These are phyloP conservation scores for Trypanosoma rangeli DNA, from an alignment of 208 protist genomes.

Conservation along the genomic window DNA sequence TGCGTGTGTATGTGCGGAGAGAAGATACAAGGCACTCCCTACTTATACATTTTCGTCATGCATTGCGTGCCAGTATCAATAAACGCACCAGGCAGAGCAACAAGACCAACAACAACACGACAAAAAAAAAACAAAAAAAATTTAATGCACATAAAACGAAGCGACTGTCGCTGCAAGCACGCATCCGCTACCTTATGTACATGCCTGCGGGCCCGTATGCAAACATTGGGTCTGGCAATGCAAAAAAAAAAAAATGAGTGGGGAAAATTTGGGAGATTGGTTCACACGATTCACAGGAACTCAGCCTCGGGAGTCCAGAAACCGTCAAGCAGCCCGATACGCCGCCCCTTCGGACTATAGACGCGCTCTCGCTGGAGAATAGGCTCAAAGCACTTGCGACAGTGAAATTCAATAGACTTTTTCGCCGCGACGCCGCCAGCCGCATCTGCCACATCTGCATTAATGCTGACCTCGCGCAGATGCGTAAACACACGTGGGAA, in stretches of 20 bases:
- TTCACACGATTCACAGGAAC: slow-evolving; percentile 38
- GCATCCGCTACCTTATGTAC: background rate
- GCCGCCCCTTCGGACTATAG: slow-evolving; percentile 48
- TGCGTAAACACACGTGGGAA: slow-evolving; percentile 88
- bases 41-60: too few species aligned
- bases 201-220: background rate
- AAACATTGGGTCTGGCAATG: background rate
- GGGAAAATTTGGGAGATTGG: background rate
- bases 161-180: too few species aligned
- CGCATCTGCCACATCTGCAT: slow-evolving; percentile 20
- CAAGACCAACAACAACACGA: background rate
- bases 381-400: slow-evolving; percentile 78
- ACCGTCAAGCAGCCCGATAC: slow-evolving; percentile 74
- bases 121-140: slow-evolving; percentile 2
- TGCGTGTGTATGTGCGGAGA: background rate
- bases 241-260: background rate
- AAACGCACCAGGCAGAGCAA: background rate
- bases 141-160: too few species aligned
- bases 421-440: slow-evolving; percentile 10
- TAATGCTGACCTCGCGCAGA: slow-evolving; percentile 56
- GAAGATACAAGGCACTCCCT: background rate
- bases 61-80: background rate
- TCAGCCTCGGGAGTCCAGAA: slow-evolving; percentile 79
- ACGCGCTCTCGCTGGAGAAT: slow-evolving; percentile 49
- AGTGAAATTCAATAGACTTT: slow-evolving; percentile 65